phyloP scores from a whole-genome alignment of 352 stramenopile genomes.

The Globisporangium takayamanum region DNA sequence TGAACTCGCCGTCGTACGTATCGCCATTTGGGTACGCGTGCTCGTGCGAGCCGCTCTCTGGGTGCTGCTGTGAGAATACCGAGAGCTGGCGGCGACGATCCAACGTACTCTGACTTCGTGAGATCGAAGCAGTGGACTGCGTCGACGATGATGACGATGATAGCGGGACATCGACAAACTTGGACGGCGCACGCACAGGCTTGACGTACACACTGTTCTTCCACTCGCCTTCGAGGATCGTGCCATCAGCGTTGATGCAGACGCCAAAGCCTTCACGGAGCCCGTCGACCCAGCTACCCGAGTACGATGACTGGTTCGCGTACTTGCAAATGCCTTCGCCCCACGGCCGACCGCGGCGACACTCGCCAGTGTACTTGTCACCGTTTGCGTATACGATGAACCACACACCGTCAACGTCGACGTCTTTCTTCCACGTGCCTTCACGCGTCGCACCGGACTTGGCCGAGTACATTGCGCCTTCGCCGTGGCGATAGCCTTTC shows the following conservation, averaged over 20 bases:
- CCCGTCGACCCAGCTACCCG: slow-evolving; percentile 74
- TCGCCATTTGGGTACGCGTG: slow-evolving; percentile 62
- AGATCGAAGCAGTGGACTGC: not conserved
- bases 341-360: slow-evolving; percentile 51
- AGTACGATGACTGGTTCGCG: slow-evolving; percentile 87
- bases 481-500: slow-evolving; percentile 59
- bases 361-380: slow-evolving; percentile 73
- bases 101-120: not conserved
- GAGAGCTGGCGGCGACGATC: slow-evolving; percentile 4
- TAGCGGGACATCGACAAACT: slow-evolving; percentile 62
- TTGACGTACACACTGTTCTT: slow-evolving; percentile 62
- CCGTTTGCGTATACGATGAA: slow-evolving; percentile 62
- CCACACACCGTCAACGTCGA: slow-evolving; percentile 57
- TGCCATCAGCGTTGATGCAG: slow-evolving; percentile 49
- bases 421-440: slow-evolving; percentile 56
- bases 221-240: slow-evolving; percentile 69
- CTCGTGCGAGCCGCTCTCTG: slow-evolving; percentile 27
- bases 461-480: slow-evolving; percentile 46
- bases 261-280: slow-evolving; percentile 72
- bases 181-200: slow-evolving; percentile 27
- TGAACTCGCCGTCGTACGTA: slow-evolving; percentile 67
- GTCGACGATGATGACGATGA: not conserved
- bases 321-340: slow-evolving; percentile 87
- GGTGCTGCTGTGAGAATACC: slow-evolving; percentile 14
- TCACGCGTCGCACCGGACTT: slow-evolving; percentile 59